These are phyloP conservation scores for Strobilomyces echinocephalus DNA, from an alignment of 768 basidiomycete species.

Conservation along the genomic window DNA sequence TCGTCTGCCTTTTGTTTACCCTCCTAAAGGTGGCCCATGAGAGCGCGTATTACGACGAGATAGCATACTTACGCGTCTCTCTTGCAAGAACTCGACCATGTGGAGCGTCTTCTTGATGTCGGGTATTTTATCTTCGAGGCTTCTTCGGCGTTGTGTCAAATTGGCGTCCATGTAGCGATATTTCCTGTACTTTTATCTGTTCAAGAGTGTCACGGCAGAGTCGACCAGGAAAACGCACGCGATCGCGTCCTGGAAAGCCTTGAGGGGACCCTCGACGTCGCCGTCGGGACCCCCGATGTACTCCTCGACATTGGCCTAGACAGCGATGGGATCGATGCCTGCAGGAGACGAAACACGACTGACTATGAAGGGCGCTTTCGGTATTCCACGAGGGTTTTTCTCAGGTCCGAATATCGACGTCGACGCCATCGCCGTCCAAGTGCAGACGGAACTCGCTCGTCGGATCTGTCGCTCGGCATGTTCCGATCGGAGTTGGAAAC, in stretches of 20 bases:
- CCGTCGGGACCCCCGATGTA: constrained; percentile 77
- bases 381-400: constrained; percentile 89
- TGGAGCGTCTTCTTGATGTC: constrained; percentile 89
- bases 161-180: constrained; percentile 97
- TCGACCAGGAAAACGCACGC: constrained; percentile 55
- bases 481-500: constrained; percentile 23
- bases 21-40: constrained; percentile 40
- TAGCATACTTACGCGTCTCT: constrained; percentile 52
- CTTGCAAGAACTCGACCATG: constrained; percentile 81
- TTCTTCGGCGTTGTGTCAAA: constrained; percentile 68
- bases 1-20: constrained; percentile 44
- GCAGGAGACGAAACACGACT: constrained; percentile 24
- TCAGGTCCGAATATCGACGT: constrained; percentile 34
- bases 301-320: constrained; percentile 79
- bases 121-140: constrained; percentile 91
- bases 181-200: constrained; percentile 60
- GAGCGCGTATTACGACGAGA: neutral
- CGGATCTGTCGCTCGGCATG: constrained; percentile 10
- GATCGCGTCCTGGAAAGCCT: constrained; percentile 85
- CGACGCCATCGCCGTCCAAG: constrained; percentile 17
- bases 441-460: neutral
- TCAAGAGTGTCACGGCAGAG: constrained; percentile 11
- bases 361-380: constrained; percentile 92
- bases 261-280: constrained; percentile 73
- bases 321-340: neutral